Conservation (phyloP, 2,329 filamentous ascomycete genomes). For the Aspergillus phoenicis region DNA sequence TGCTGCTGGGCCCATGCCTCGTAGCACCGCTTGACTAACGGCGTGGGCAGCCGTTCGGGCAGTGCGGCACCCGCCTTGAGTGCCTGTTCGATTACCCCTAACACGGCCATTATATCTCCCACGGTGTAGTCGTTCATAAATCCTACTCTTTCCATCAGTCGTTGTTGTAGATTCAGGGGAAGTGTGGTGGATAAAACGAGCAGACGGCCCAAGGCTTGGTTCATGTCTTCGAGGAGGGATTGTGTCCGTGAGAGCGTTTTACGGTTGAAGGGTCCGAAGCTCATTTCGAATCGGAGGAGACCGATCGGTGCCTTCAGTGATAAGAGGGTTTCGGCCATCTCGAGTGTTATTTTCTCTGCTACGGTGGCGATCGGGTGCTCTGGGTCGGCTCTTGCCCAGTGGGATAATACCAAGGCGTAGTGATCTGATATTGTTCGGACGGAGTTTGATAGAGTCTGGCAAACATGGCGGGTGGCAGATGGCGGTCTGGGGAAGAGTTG, state of each 20-base stretch:
- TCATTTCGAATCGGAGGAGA: constrained; percentile 43
- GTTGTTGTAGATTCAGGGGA: constrained; percentile 44
- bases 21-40: constrained; percentile 44
- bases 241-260: constrained; percentile 36
- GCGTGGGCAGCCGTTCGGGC: constrained; percentile 53
- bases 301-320: constrained; percentile 38
- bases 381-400: constrained; percentile 40
- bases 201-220: constrained; percentile 40
- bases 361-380: constrained; percentile 28
- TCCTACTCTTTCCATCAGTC: constrained; percentile 43
- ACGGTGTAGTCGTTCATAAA: constrained; percentile 49
- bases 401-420: constrained; percentile 53
- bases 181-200: constrained; percentile 37
- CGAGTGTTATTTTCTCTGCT: constrained; percentile 35
- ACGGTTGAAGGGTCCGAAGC: constrained; percentile 42
- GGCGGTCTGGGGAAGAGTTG: constrained; percentile 53
- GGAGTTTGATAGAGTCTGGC: constrained; percentile 49
- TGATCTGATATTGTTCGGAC: constrained; percentile 51
- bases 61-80: constrained; percentile 53
- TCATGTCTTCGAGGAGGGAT: constrained; percentile 35
- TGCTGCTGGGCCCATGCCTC: constrained; percentile 28
- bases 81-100: constrained; percentile 51
- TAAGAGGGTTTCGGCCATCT: constrained; percentile 36
- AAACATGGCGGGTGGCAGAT: constrained; percentile 50
- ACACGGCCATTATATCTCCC: constrained; percentile 55